Conservation (phyloP, 1,139 yeast species). For the Debaryomyces sp. region DNA sequence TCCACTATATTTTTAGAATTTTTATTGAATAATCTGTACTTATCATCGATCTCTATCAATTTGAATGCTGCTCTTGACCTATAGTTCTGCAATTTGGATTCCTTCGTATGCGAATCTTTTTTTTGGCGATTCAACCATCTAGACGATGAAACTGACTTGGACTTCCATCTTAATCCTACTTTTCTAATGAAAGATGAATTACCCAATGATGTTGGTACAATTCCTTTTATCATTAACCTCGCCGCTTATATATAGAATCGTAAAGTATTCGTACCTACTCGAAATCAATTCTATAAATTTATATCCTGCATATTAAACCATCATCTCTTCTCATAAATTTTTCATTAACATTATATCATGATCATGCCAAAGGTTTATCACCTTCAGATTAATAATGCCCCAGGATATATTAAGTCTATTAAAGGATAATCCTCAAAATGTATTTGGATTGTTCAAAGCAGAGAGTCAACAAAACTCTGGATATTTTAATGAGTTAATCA, state of each 20-base stretch:
- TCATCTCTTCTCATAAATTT: conserved; percentile 50
- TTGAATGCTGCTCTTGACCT: conserved; percentile 93
- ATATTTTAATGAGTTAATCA: conserved; percentile 47
- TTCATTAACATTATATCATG: conserved; percentile 74
- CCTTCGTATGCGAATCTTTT: conserved; percentile 62
- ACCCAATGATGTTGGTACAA: neutral
- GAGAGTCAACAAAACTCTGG: conserved; percentile 15
- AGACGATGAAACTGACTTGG: conserved; percentile 52
- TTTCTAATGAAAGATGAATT: neutral
- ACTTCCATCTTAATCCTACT: conserved; percentile 4
- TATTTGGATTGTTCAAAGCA: conserved; percentile 24
- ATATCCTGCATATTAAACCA: conserved; percentile 7
- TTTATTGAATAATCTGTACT: conserved; percentile 58
- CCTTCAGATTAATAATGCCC: conserved; percentile 36
- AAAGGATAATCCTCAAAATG: conserved; percentile 28
- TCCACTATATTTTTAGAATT: conserved; percentile 66
- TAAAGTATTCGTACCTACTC: neutral
- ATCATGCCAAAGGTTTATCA: conserved; percentile 60
- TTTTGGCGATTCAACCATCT: conserved; percentile 77
- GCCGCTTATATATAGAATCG: neutral
- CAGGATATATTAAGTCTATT: conserved; percentile 23
- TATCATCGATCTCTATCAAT: conserved; percentile 67
- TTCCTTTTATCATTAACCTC: neutral
- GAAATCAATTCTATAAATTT: neutral
- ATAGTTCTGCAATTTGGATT: conserved; percentile 64